These are phyloP conservation scores for Lantana camara DNA, from an alignment of 257 asterid species.

Conservation along the genomic window DNA sequence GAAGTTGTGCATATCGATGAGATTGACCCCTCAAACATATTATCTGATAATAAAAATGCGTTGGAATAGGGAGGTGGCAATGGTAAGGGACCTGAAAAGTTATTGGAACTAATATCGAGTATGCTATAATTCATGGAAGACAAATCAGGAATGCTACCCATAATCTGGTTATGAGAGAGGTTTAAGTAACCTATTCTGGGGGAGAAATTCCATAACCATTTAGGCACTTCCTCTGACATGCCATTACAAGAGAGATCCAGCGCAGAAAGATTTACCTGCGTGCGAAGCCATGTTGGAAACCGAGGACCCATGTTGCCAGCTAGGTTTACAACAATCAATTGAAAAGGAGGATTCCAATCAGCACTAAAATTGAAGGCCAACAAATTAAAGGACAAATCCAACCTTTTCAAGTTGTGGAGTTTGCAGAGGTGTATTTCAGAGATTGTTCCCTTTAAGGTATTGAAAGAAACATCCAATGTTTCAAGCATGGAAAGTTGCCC, in stretches of 20 bases:
- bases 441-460: too few species aligned
- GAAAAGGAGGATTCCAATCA: slow-evolving; percentile 38
- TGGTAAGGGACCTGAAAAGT: slow-evolving; percentile 24
- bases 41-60: slow-evolving; percentile 8
- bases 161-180: slow-evolving; percentile 37
- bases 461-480: too few species aligned
- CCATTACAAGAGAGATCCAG: slow-evolving; percentile 33
- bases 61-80: neutral
- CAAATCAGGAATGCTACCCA: slow-evolving; percentile 31
- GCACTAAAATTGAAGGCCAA: slow-evolving; percentile 12
- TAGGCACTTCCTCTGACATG: slow-evolving; percentile 34
- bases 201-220: slow-evolving; percentile 31
- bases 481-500: too few species aligned
- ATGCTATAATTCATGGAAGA: neutral
- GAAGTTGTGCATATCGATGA: slow-evolving; percentile 11
- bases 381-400: slow-evolving; percentile 33
- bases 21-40: slow-evolving; percentile 29
- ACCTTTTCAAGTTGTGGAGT: slow-evolving; percentile 22
- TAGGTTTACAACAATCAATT: neutral
- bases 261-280: neutral
- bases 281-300: slow-evolving; percentile 41
- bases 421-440: slow-evolving; percentile 30
- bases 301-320: slow-evolving; percentile 29
- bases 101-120: slow-evolving; percentile 32
- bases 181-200: slow-evolving; percentile 2